Evolutionary conservation across 1,139 yeast species (phyloP), one percentile per base, ranked within the genome.

Genomic region (Hemisphaericaspora lyxosophila): DNA sequence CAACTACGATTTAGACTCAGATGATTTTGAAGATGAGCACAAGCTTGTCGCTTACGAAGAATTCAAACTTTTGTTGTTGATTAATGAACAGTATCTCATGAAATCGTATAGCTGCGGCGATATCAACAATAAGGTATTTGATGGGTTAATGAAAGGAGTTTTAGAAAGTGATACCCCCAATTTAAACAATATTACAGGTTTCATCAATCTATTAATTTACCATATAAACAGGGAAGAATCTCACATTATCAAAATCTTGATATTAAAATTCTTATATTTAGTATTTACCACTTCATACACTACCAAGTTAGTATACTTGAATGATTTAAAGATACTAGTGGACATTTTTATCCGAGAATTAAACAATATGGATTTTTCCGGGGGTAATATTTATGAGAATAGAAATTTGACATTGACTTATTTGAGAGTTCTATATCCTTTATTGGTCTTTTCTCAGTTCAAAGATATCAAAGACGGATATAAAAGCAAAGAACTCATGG

Each of bases 81-180:
- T 89, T 15, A 88, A 88, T 56, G 96, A 89, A 55, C 96, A 89
- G 56, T 89, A 79, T 56, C 76, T 89, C 76, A 83, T 87, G 79
- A 70, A 71, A 31, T 73, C 78, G 20, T 70, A 64, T 45, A 53
- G 62, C 22, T 39, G 59, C 11, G 50, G 45, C 7, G 53, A 55
- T 5, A 52, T 69, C 24, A 60, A 62, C 33, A 78, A 80, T 50
- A 65, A 65, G 41, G 81, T 79, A 3, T 72, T 76, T 51, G 70
- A 72, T 29, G 71, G 71, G 13, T 49, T 75, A 24, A 55, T 72
- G 47, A 49, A 57, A 29, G 48, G 44, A 13, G 44, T 46, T 17
- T 19, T 39, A 11, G 39, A 39, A 7, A 49, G 44, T 15, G 37
- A 41, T 15, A 37, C 50, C 8, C 40, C 56, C 13, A 49, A 53